Base-by-base conservation (phyloP, 2,329 filamentous ascomycete species). In the Sclerotinia subarctica region DNA sequence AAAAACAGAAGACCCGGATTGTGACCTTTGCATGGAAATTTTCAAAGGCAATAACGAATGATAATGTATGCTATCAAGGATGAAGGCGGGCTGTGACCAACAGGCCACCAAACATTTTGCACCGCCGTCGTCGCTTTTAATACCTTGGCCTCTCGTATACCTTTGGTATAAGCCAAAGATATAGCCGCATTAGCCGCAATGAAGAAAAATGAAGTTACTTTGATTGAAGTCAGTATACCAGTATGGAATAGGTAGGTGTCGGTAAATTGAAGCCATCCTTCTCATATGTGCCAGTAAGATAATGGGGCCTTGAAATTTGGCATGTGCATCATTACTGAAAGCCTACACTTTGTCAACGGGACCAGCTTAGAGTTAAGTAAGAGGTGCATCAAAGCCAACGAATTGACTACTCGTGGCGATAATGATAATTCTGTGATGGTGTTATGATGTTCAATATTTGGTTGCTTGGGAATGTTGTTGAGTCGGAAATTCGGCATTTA, bases 21-120 rank as follows among this genome's bases (percentile, higher is more conserved):
- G 11, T 17, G 56, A 7, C 35, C 35, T 24, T 19, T 38, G 35
- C 7, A 44, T 26, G 35, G n/a, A 19, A 38, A 42, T 6, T 58
- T 15, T 17, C n/a, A n/a, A 44, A 44, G 35, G n/a, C 35, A 42
- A 58, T 58, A 58, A 42, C 56, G 56, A 58, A 57, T 57, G n/a
- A 58, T 19, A 24, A 44, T 44, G 7, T 44, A 26, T 58, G n/a
- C 38, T 44, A 3, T 29, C 11, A 11, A 44, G 24, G 35, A 38
- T 44, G 24, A 26, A n/a, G 54, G 32, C 32, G 21, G 56, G 56
- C 35, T 42, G 13, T 57, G 54, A 24, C 19, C 32, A 17, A 35
- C 52, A n/a, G 21, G 19, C 56, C 56, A 58, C n/a, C 56, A 58
- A 51, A 10, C 21, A 24, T 13, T 57, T 3, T 42, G 15, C 32